Evolutionary conservation across 106 monocot genomes (phyloP), one percentile per base, ranked within the genome.

Genomic region (Acorus calamus): DNA sequence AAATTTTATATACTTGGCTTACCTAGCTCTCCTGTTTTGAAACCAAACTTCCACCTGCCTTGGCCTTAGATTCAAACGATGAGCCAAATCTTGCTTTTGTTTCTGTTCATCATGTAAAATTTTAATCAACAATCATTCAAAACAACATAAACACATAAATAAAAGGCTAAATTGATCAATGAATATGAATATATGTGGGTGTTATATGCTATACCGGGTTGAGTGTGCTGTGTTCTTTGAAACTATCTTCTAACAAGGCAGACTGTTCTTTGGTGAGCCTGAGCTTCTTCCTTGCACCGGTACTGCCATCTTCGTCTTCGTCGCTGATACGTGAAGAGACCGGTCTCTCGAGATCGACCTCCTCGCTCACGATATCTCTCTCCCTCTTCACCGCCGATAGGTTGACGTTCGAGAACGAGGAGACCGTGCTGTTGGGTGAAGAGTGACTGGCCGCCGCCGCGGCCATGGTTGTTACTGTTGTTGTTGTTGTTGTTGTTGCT

Each of bases 31-130:
- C 46, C 79, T 59, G 11, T 80, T 80, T 54, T 80, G 79, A 46
- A 80, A 80, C 79, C 79, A 80, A 2, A 80, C 79, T 55, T 80
- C 79, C 13, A 80, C 79, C 66, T 80, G 79, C n/a, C 79, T 68
- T 5, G 79, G 74, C 54, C 53, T 63, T 5, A 80, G 74, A 56
- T 71, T 71, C 70, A 74, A 66, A 42, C 70, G 69, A 61, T 61
- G 61, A n/a, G 79, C 74, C 57, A 80, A 54, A 8, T 70, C 74
- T 65, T 61, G 57, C 66, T 80, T 80, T 62, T 74, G 79, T 41
- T 73, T 78, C 78, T 78, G 47, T 61, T 11, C 28, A 28, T 28
- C 28, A 28, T 28, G 28, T 28, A 28, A 28, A 28, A 28, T 28
- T 28, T 28, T 28, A 28, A 28, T 28, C 28, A 28, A 28, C 11